phyloP scores from a whole-genome alignment of 192 early-diverging fungal species.

The Entomortierella parvispora region DNA sequence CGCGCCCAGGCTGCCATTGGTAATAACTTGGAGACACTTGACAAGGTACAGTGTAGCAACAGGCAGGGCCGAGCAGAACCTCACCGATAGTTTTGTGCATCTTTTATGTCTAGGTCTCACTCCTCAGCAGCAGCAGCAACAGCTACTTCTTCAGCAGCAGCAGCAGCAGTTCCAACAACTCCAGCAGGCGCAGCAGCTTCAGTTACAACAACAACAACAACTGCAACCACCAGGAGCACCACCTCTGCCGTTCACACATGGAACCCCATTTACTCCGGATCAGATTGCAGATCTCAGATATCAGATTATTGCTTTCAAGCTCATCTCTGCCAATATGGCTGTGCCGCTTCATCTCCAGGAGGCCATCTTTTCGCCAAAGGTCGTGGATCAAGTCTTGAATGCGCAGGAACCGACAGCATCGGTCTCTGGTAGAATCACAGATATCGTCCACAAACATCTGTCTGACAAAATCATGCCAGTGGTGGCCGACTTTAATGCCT shows the following conservation, averaged over 20 bases:
- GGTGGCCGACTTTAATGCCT: slow-evolving; percentile 57
- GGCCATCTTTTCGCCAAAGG: slow-evolving; percentile 68
- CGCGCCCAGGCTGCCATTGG: slow-evolving; percentile 17
- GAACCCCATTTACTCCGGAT: slow-evolving; percentile 60
- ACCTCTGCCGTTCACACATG: slow-evolving; percentile 19
- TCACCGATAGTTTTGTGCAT: too few species aligned
- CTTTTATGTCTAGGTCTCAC: slow-evolving; percentile 13
- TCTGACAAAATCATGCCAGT: slow-evolving; percentile 9
- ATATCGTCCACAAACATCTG: slow-evolving; percentile 57
- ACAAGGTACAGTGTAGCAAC: too few species aligned
- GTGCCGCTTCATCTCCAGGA: slow-evolving; percentile 78
- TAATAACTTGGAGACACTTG: too few species aligned
- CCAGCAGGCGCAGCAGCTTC: slow-evolving; percentile 51
- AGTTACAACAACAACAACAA: slow-evolving; percentile 49
- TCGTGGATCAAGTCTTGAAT: slow-evolving; percentile 53
- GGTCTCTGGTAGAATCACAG: slow-evolving; percentile 63
- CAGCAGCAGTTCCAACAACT: slow-evolving; percentile 57
- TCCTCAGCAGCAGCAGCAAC: slow-evolving; percentile 46
- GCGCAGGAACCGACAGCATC: slow-evolving; percentile 58
- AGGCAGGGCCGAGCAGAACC: too few species aligned
- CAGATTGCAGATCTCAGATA: slow-evolving; percentile 77
- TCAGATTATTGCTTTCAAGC: slow-evolving; percentile 89
- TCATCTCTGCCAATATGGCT: slow-evolving; percentile 81
- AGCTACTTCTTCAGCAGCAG: slow-evolving; percentile 57
- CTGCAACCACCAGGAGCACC: slow-evolving; percentile 42